These are phyloP conservation scores for Phragmites australis DNA, from an alignment of 176 grass and related monocot genomes.

Conservation along the genomic window DNA sequence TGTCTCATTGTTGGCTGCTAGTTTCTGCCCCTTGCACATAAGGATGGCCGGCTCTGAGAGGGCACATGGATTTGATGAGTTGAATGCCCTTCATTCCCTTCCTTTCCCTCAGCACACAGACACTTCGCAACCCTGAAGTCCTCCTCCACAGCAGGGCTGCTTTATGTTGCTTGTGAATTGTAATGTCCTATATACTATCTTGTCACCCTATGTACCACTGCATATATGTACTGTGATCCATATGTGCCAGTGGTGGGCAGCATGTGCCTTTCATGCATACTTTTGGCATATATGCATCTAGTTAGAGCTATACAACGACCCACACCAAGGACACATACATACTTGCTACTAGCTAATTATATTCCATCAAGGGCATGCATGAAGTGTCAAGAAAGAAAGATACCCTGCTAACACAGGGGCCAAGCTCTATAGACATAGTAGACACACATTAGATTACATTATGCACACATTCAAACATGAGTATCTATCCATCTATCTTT, in stretches of 20 bases:
- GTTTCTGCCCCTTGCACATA: conserved; percentile 18
- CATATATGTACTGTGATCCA: conserved; percentile 13
- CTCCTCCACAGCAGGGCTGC: not conserved
- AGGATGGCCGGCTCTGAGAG: conserved; percentile 33
- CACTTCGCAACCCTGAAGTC: conserved; percentile 27
- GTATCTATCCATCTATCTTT: conserved; percentile 20
- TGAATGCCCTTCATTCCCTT: conserved; percentile 21
- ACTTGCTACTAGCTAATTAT: not conserved
- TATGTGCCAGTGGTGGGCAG: conserved; percentile 28
- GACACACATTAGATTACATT: conserved; percentile 27
- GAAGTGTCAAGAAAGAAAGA: conserved; percentile 37
- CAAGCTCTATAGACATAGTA: conserved; percentile 27
- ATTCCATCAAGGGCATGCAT: conserved; percentile 19
- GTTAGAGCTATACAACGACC: conserved; percentile 36
- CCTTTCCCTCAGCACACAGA: conserved; percentile 31
- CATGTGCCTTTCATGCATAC: conserved; percentile 39
- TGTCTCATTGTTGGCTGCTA: conserved; percentile 32
- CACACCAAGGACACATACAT: conserved; percentile 25
- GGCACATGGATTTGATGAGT: conserved; percentile 35
- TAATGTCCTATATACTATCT: conserved; percentile 32
- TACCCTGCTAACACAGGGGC: conserved; percentile 22
- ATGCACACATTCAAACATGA: conserved; percentile 19
- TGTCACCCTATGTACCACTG: conserved; percentile 11
- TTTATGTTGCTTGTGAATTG: conserved; percentile 28
- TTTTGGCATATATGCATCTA: conserved; percentile 46